phyloP scores from a whole-genome alignment of 495 filamentous ascomycete genomes.

The Glarea lozoyensis region DNA sequence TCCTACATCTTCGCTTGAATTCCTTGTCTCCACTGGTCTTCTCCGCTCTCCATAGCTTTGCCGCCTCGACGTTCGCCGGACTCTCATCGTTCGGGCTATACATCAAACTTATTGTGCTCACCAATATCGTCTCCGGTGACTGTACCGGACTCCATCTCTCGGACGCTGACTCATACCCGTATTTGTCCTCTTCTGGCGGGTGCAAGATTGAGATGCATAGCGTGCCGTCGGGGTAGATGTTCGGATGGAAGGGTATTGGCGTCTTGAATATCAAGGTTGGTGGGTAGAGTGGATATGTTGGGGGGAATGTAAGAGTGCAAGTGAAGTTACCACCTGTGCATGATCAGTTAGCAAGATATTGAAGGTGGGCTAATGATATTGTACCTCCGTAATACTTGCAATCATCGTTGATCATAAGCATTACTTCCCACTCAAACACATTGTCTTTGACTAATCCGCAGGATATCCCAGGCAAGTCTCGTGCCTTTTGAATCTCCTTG shows the following conservation, averaged over 20 bases:
- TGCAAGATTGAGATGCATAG: constrained; percentile 98
- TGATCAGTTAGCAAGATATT: neutral
- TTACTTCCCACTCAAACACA: constrained; percentile 98
- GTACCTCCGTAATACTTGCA: constrained; percentile 82
- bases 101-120: constrained; percentile 91
- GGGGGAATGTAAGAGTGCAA: constrained; percentile 67
- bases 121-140: constrained; percentile 86
- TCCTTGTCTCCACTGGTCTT: constrained; percentile 45
- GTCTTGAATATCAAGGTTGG: constrained; percentile 86
- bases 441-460: constrained; percentile 81
- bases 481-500: constrained; percentile 86
- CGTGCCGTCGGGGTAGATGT: constrained; percentile 82
- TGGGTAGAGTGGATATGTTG: constrained; percentile 80
- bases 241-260: constrained; percentile 85
- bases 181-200: constrained; percentile 91
- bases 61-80: constrained; percentile 91
- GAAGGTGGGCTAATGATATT: no score
- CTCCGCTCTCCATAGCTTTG: constrained; percentile 78
- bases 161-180: constrained; percentile 84
- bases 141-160: constrained; percentile 98
- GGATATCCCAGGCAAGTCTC: constrained; percentile 88
- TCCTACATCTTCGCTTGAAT: constrained; percentile 66
- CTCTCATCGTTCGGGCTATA: constrained; percentile 91
- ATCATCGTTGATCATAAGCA: constrained; percentile 97
- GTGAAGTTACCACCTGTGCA: constrained; percentile 76